These are phyloP conservation scores for Penicillium sp. DNA, from an alignment of 2,329 filamentous ascomycete species.

Conservation along the genomic window DNA sequence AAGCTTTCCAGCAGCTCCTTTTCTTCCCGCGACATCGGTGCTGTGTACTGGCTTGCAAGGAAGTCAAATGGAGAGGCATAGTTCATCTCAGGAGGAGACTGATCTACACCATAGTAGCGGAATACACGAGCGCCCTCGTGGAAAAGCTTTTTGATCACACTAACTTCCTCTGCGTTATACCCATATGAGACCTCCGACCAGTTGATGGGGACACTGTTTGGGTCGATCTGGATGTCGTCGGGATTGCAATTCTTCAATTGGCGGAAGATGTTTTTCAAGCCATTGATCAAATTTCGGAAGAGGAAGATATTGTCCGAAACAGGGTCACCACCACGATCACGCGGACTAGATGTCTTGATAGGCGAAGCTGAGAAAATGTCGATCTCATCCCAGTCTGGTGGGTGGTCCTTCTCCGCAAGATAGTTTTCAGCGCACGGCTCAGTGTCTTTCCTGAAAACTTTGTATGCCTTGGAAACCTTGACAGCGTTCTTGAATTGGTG, in stretches of 20 bases:
- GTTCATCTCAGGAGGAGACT: constrained; percentile 67
- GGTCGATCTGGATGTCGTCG: constrained; percentile 65
- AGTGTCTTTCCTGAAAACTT: constrained; percentile 66
- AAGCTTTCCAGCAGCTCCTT: constrained; percentile 97
- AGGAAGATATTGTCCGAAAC: constrained; percentile 97
- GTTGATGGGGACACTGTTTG: constrained; percentile 75
- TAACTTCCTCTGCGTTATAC: constrained; percentile 94
- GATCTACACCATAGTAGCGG: constrained; percentile 91
- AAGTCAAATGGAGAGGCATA: constrained; percentile 84
- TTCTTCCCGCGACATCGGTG: constrained; percentile 90
- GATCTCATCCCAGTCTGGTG: constrained; percentile 94
- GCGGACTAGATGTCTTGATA: constrained; percentile 89
- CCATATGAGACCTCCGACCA: constrained; percentile 96
- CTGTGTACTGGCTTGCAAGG: constrained; percentile 92
- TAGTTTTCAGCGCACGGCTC: constrained; percentile 73
- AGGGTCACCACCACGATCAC: constrained; percentile 84
- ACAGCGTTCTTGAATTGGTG: constrained; percentile 91
- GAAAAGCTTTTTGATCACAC: constrained; percentile 95
- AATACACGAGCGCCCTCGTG: constrained; percentile 95
- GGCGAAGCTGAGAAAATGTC: constrained; percentile 96
- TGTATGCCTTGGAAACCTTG: constrained; percentile 86
- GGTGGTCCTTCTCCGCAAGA: constrained; percentile 74
- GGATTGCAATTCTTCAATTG: constrained; percentile 89
- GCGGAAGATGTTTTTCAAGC: constrained; percentile 94
- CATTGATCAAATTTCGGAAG: constrained; percentile 94